Evolutionary conservation across 768 basidiomycete genomes (phyloP).

Genomic region (Lactifluus subvellereus): DNA sequence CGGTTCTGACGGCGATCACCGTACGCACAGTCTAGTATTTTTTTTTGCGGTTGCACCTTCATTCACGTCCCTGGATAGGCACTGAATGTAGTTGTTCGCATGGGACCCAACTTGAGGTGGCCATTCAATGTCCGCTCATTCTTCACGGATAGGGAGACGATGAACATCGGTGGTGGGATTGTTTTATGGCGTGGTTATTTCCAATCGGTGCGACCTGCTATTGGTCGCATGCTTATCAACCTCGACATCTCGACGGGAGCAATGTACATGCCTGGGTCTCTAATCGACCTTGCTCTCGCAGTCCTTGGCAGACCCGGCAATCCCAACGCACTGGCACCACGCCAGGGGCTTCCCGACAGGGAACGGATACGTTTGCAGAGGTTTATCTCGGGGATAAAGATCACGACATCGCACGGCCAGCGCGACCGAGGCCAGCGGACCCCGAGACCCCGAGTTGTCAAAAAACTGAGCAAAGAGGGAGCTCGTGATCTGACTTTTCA

Average conservation of each 20-base stretch:
- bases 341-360: constrained; percentile 42
- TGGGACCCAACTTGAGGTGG: constrained; percentile 61
- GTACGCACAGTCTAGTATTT: constrained; percentile 32
- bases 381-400: constrained; percentile 49
- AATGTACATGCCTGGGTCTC: constrained; percentile 62
- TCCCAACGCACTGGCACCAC: constrained; percentile 37
- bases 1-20: constrained; percentile 60
- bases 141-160: constrained; percentile 53
- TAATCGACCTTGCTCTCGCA: constrained; percentile 54
- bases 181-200: constrained; percentile 77
- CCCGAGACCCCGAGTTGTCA: constrained; percentile 50
- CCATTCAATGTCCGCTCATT: constrained; percentile 74
- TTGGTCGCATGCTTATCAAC: constrained; percentile 61
- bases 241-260: constrained; percentile 73
- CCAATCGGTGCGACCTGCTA: constrained; percentile 67
- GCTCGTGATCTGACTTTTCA: constrained; percentile 52
- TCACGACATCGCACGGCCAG: constrained; percentile 36
- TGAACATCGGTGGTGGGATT: constrained; percentile 55
- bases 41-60: not conserved
- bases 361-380: constrained; percentile 49
- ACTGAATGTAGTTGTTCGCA: constrained; percentile 67
- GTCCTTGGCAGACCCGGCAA: constrained; percentile 37
- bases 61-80: constrained; percentile 39
- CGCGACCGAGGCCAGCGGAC: constrained; percentile 3
- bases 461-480: constrained; percentile 48